phyloP scores from a whole-genome alignment of 2,329 filamentous ascomycete genomes.

The Talaromyces rugulosus region DNA sequence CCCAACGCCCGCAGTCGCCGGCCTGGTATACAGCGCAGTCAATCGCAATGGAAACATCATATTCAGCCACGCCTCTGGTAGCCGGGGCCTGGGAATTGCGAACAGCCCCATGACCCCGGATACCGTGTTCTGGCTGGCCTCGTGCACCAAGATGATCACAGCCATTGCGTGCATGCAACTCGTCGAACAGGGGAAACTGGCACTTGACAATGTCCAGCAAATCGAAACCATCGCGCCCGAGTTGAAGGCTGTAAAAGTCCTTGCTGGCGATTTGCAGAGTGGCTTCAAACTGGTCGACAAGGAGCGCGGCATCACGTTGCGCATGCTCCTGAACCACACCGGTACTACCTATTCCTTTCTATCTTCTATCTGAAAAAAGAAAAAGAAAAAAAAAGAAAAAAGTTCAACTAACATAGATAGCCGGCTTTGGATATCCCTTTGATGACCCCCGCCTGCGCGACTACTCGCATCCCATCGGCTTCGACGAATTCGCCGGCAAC shows the following conservation, averaged over 20 bases:
- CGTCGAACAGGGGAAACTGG: conserved; percentile 49
- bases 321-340: conserved; percentile 50
- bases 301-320: conserved; percentile 44
- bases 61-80: conserved; percentile 25
- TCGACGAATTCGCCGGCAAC: conserved; percentile 57
- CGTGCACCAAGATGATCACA: conserved; percentile 54
- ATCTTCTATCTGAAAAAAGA: neutral
- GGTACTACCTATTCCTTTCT: conserved; percentile 19
- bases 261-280: conserved; percentile 23
- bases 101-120: conserved; percentile 22
- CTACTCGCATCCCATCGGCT: conserved; percentile 42
- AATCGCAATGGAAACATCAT: conserved; percentile 23
- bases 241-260: conserved; percentile 45
- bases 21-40: conserved; percentile 21
- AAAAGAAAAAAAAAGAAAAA: neutral
- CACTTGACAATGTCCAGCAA: conserved; percentile 46
- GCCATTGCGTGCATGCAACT: conserved; percentile 55
- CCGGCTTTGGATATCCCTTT: conserved; percentile 44
- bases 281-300: conserved; percentile 31
- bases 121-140: conserved; percentile 48
- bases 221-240: conserved; percentile 47
- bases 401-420: conserved; percentile 8
- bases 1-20: conserved; percentile 4
- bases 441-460: conserved; percentile 42
- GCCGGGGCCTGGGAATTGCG: conserved; percentile 15